These are phyloP conservation scores for Fagopyrum homotropicum DNA, from an alignment of 148 eudicot genomes.

Conservation along the genomic window DNA sequence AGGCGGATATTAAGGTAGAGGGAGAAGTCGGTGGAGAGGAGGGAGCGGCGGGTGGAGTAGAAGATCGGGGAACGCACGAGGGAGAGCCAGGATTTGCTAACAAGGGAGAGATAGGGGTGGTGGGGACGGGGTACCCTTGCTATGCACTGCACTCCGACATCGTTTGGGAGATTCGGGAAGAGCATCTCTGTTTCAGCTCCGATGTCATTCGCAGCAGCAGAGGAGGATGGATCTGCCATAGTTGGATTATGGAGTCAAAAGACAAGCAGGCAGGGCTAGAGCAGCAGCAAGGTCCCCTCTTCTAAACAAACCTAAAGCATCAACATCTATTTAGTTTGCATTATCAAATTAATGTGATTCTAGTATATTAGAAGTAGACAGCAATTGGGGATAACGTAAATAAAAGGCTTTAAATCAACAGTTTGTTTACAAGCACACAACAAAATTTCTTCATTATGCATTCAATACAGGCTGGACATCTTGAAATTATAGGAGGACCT, in stretches of 20 bases:
- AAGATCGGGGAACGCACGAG: constrained; percentile 46
- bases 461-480: no score
- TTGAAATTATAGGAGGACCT: no score
- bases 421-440: no score
- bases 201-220: constrained; percentile 6
- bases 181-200: constrained; percentile 16
- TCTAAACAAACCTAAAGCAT: no score
- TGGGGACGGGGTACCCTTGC: constrained; percentile 57
- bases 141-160: constrained; percentile 63
- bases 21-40: constrained; percentile 35
- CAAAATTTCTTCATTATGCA: no score
- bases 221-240: constrained; percentile 30
- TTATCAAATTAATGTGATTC: no score
- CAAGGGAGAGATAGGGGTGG: constrained; percentile 56
- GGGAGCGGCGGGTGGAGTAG: constrained; percentile 50
- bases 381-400: no score
- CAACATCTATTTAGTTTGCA: no score
- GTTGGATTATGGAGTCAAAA: background rate
- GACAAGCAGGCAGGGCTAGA: no score
- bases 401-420: no score
- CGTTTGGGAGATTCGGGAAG: constrained; percentile 71
- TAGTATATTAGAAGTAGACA: no score
- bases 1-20: constrained; percentile 64
- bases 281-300: no score
- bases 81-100: constrained; percentile 57